Base-by-base conservation (phyloP, 2,329 filamentous ascomycete genomes). In the Xylaria sp. region DNA sequence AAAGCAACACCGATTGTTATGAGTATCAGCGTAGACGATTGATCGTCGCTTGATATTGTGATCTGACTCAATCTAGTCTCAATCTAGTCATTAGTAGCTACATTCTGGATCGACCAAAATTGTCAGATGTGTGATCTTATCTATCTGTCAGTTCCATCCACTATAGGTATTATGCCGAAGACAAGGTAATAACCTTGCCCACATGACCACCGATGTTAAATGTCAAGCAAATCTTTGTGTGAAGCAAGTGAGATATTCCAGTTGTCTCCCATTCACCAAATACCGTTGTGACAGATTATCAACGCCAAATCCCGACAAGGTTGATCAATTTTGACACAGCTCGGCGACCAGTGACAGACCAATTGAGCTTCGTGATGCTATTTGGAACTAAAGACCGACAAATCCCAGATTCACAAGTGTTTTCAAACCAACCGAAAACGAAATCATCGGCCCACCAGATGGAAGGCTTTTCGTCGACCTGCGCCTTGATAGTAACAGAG, bases 361-460 rank as follows among this genome's bases (percentile, higher is more conserved):
- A 71, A 32, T 8, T 37, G n/a, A 47, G 47, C 21, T 59, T 58
- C 5, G 37, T 63, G 42, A 62, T 66, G 40, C 60, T 50, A 23
- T 67, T 55, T 9, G 61, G 64, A 12, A 63, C 35, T 35, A 12
- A 32, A 40, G 64, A 69, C 4, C 69, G 69, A 40, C 69, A 71
- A 9, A 63, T 18, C 5, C 58, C 64, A 21, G 51, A 59, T 51
- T 71, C 69, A 25, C 83, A 85, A 53, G 72, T 77, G 63, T 81
- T 80, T 72, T 85, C 76, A 40, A 75, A 80, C 83, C 84, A 85
- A 6, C 80, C 78, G 66, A 85, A 72, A 5, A 76, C 68, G 29
- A 85, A 63, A 71, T 85, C 81, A 71, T 85, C 84, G 59, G 81
- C 81, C 82, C 82, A 86, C 83, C 84, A 85, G 10, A 75, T 77